Evolutionary conservation across 2,329 filamentous ascomycete genomes (phyloP).

Genomic region (Tolypocladium endophyticum): DNA sequence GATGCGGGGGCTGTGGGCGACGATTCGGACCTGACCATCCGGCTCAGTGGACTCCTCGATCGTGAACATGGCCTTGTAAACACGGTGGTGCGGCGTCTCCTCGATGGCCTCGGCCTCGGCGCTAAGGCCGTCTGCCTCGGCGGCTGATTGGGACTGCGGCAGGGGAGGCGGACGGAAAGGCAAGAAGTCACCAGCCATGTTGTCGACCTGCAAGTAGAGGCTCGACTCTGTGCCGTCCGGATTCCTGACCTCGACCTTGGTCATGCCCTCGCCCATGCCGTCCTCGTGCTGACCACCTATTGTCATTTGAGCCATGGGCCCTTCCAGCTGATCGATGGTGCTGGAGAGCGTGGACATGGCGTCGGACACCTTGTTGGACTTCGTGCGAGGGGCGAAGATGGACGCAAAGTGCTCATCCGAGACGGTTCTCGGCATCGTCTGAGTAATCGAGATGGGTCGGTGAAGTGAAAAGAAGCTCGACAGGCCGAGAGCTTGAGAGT

Average conservation of each 20-base stretch:
- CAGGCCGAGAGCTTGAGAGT: conserved; percentile 61
- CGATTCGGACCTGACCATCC: conserved; percentile 48
- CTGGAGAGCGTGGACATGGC: conserved; percentile 58
- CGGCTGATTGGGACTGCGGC: conserved; percentile 48
- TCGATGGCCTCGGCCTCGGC: conserved; percentile 21
- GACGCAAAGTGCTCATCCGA: conserved; percentile 68
- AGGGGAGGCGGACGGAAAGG: conserved; percentile 81
- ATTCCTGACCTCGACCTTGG: conserved; percentile 42
- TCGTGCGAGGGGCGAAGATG: conserved; percentile 59
- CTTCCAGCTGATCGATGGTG: conserved; percentile 49
- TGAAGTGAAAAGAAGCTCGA: conserved; percentile 95
- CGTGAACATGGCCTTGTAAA: conserved; percentile 55
- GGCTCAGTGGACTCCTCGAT: conserved; percentile 55
- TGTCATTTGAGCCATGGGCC: conserved; percentile 43
- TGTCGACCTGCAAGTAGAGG: conserved; percentile 55
- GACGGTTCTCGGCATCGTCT: conserved; percentile 64
- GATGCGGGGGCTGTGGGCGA: conserved; percentile 49
- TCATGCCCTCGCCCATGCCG: conserved; percentile 32
- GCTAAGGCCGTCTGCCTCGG: conserved; percentile 24
- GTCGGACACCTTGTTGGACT: conserved; percentile 40
- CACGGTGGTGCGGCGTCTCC: conserved; percentile 35
- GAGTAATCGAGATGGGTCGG: conserved; percentile 81
- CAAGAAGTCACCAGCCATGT: conserved; percentile 58
- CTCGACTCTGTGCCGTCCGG: conserved; percentile 47
- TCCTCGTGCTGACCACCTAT: conserved; percentile 30